Conservation (phyloP, 495 filamentous ascomycete species). For the Penicillium silybi region DNA sequence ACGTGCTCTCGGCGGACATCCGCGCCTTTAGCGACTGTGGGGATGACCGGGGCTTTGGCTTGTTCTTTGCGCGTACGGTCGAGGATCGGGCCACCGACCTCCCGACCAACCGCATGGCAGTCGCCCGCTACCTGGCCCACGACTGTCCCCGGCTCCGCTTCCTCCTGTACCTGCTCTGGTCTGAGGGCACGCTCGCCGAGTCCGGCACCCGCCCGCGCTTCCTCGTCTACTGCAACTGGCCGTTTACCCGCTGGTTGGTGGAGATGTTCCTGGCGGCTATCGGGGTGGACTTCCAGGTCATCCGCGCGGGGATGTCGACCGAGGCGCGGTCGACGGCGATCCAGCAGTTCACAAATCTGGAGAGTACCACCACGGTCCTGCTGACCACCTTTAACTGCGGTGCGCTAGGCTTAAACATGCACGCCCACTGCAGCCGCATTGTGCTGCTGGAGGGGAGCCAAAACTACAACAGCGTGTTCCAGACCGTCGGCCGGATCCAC, state of each 20-base stretch:
- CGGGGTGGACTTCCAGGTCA: not conserved
- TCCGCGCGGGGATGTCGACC: not conserved
- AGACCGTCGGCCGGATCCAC: constrained; percentile 7
- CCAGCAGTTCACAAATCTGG: not conserved
- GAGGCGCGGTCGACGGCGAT: not conserved
- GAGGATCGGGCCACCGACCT: not conserved
- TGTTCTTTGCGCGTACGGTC: not conserved
- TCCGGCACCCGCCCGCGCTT: not conserved
- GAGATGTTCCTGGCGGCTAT: constrained; percentile 1
- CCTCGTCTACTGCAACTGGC: constrained; percentile 1
- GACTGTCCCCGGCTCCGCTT: not conserved
- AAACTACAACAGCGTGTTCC: not conserved
- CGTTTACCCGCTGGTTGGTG: constrained; percentile 1
- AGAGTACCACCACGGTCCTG: not conserved
- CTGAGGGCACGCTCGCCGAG: not conserved
- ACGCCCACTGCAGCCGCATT: not conserved
- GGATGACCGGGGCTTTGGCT: not conserved
- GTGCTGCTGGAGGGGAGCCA: constrained; percentile 4
- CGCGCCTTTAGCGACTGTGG: not conserved
- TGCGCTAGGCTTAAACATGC: not conserved
- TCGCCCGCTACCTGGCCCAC: not conserved
- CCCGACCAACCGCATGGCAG: not conserved
- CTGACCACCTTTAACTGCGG: constrained; percentile 5
- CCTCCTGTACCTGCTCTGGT: not conserved
- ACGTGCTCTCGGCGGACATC: not conserved